Conservation (phyloP, 352 stramenopile species). For the Phytophthora boehmeriae region DNA sequence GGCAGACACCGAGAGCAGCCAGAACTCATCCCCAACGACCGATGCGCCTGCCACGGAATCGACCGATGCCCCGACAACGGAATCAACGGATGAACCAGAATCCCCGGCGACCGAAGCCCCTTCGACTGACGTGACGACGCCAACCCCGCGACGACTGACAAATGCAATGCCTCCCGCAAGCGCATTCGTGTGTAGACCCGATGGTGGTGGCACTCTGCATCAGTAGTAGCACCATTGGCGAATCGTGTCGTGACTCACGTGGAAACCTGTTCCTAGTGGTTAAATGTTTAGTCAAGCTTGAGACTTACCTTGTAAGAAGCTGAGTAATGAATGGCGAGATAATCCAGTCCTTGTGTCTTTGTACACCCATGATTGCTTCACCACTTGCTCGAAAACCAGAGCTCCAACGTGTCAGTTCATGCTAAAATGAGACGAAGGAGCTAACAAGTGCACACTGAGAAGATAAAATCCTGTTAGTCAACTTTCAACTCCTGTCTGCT, state of each 20-base stretch:
- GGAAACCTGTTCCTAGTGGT: background rate
- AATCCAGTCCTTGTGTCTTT: background rate
- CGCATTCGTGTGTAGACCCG: conserved; percentile 13
- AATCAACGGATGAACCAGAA: conserved; percentile 3
- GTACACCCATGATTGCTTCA: no score
- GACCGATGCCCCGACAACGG: conserved; percentile 9
- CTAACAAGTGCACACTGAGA: no score
- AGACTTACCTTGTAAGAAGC: background rate
- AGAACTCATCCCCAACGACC: conserved; percentile 5
- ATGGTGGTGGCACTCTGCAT: no score
- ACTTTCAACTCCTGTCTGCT: background rate
- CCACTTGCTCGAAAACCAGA: no score
- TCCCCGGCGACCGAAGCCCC: conserved; percentile 6
- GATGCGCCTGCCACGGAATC: conserved; percentile 5
- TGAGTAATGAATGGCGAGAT: background rate
- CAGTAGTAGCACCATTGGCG: no score
- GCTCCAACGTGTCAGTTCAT: no score
- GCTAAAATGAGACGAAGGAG: no score
- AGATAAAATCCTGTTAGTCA: no score
- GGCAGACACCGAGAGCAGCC: conserved; percentile 5
- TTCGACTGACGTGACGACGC: conserved; percentile 6
- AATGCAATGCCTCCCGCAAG: conserved; percentile 23
- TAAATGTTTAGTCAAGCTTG: background rate
- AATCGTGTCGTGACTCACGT: background rate
- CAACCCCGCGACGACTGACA: conserved; percentile 8